phyloP scores from a whole-genome alignment of 768 basidiomycete species.

The Peribolospora baueri region DNA sequence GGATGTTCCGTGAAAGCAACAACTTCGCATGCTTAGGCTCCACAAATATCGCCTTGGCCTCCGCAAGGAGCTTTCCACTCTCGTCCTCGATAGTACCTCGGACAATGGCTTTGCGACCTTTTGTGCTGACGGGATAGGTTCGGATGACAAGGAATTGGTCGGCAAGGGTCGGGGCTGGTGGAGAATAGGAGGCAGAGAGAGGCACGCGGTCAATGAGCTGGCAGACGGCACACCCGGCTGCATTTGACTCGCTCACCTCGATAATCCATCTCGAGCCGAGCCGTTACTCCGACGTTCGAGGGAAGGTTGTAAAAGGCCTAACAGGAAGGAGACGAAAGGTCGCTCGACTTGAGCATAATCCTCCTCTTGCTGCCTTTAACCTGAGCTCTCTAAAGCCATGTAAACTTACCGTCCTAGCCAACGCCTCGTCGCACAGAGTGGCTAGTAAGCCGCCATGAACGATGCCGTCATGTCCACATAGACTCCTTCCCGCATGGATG shows the following conservation, averaged over 20 bases:
- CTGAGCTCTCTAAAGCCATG: background rate
- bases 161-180: background rate
- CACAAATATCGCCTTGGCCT: constrained; percentile 64
- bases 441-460: constrained; percentile 80
- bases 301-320: constrained; percentile 71
- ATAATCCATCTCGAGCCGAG: constrained; percentile 31
- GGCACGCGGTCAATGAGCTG: constrained; percentile 52
- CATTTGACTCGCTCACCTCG: constrained; percentile 32
- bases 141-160: constrained; percentile 59
- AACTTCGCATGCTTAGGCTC: constrained; percentile 71
- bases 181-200: constrained; percentile 1
- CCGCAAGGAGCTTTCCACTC: constrained; percentile 55
- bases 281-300: constrained; percentile 77
- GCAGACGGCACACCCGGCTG: constrained; percentile 40
- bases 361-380: background rate
- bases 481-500: constrained; percentile 55
- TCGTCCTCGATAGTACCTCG: constrained; percentile 49
- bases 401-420: constrained; percentile 44
- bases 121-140: constrained; percentile 36
- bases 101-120: constrained; percentile 57
- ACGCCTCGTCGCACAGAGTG: constrained; percentile 62
- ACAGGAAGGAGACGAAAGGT: background rate
- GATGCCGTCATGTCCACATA: constrained; percentile 57
- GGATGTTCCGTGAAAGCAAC: constrained; percentile 17
- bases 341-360: background rate